Percentiles rank a stretch among this genome's conserved stretches.
phyloP scores from a whole-genome alignment of 2,329 filamentous ascomycete species.

The Diaporthe sp. region DNA sequence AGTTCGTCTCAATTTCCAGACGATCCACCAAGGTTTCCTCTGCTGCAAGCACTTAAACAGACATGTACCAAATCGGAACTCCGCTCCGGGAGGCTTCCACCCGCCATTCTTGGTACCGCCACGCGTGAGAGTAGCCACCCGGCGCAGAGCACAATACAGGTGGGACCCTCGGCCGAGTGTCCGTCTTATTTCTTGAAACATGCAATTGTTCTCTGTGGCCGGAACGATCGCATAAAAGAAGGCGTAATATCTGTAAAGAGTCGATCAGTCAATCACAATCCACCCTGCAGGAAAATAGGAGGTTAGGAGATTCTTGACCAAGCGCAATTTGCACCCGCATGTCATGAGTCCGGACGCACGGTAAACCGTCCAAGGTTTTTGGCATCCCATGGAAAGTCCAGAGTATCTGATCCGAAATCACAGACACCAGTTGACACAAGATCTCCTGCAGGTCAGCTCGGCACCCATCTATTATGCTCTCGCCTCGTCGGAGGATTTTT shows the following conservation, averaged over 20 bases:
- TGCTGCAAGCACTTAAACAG: constrained; percentile 26
- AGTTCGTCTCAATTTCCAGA: constrained; percentile 36
- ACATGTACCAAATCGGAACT: background rate
- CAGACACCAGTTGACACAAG: constrained; percentile 11
- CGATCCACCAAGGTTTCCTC: constrained; percentile 3
- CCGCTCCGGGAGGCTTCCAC: background rate
- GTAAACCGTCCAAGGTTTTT: background rate
- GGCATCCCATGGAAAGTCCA: background rate
- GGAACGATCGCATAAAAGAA: too few relatives aligned
- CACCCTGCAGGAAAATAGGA: too few relatives aligned
- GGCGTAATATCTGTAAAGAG: too few relatives aligned
- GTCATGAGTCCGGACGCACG: background rate
- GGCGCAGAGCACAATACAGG: background rate
- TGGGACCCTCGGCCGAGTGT: background rate
- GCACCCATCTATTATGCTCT: background rate
- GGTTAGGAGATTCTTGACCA: background rate
- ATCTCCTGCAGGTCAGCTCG: constrained; percentile 2
- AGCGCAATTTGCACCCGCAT: background rate
- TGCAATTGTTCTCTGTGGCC: background rate
- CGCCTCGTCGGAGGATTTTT: background rate
- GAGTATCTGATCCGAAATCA: background rate
- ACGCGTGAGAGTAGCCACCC: background rate
- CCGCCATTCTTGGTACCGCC: background rate
- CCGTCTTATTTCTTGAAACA: background rate
- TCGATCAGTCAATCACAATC: background rate